A percentile compares a stretch with the other conserved stretches of the same genome.
phyloP scores from a whole-genome alignment of 352 stramenopile genomes.

The Phytophthora rubi region DNA sequence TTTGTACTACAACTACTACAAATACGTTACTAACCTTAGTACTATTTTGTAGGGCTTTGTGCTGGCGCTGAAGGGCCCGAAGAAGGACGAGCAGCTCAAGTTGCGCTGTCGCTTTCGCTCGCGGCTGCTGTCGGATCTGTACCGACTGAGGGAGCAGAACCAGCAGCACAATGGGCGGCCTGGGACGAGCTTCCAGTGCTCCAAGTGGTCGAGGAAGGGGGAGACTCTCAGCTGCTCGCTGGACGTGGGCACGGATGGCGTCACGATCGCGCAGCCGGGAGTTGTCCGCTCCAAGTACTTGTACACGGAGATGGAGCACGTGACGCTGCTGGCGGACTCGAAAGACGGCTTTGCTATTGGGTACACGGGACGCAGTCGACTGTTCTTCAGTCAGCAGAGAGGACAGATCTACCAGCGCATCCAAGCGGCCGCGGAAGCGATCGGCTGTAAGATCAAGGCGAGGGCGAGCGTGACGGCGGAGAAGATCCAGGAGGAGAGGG shows the following conservation, averaged over 20 bases:
- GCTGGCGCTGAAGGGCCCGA: constrained; percentile 67
- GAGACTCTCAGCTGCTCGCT: constrained; percentile 51
- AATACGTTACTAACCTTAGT: neutral
- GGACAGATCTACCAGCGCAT: constrained; percentile 60
- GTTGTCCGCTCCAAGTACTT: constrained; percentile 75
- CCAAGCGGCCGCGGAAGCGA: constrained; percentile 55
- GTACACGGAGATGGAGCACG: constrained; percentile 83
- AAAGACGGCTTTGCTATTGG: constrained; percentile 70
- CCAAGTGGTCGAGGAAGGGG: constrained; percentile 69
- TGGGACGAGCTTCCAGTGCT: constrained; percentile 58
- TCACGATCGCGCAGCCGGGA: constrained; percentile 50
- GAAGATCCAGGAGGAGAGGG: constrained; percentile 55
- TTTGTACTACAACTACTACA: neutral
- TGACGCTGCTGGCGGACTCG: constrained; percentile 61
- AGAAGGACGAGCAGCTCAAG: constrained; percentile 88
- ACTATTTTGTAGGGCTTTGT: constrained; percentile 52
- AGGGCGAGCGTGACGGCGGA: constrained; percentile 45
- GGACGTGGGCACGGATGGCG: constrained; percentile 65
- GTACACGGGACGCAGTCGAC: constrained; percentile 65
- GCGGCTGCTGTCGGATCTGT: constrained; percentile 81
- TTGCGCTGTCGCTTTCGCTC: constrained; percentile 80
- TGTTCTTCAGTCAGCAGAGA: constrained; percentile 79
- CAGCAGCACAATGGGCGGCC: constrained; percentile 37
- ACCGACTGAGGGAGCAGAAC: constrained; percentile 67
- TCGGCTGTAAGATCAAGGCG: constrained; percentile 64